phyloP scores from a whole-genome alignment of 1,284 basidiomycete genomes.

The Somion occarium region DNA sequence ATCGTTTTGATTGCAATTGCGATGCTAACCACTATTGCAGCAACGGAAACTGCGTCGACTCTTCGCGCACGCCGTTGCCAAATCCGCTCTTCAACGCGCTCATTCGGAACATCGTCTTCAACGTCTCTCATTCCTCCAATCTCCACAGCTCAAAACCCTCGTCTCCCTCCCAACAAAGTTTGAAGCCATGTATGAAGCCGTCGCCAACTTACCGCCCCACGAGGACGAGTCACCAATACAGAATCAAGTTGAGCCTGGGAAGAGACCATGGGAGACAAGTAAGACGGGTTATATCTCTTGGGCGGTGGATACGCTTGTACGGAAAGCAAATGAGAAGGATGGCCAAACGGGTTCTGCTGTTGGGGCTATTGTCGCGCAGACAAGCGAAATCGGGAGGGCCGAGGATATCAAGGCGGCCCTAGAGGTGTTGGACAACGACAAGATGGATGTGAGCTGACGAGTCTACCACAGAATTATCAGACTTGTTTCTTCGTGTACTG shows the following conservation, averaged over 20 bases:
- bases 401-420: slow-evolving; percentile 25
- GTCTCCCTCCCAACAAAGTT: slow-evolving; percentile 21
- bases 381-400: slow-evolving; percentile 20
- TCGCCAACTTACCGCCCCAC: slow-evolving; percentile 47
- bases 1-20: not conserved
- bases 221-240: slow-evolving; percentile 31
- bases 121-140: slow-evolving; percentile 42
- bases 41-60: slow-evolving; percentile 58
- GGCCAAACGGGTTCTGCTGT: slow-evolving; percentile 21
- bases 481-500: no score
- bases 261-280: slow-evolving; percentile 67
- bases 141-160: slow-evolving; percentile 26
- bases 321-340: slow-evolving; percentile 36
- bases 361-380: slow-evolving; percentile 19
- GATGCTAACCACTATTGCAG: slow-evolving; percentile 30
- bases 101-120: slow-evolving; percentile 40
- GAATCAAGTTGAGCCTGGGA: slow-evolving; percentile 50
- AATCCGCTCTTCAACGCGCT: slow-evolving; percentile 38
- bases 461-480: no score
- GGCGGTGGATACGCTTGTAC: slow-evolving; percentile 54
- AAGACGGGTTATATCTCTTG: slow-evolving; percentile 64
- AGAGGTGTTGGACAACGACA: not conserved
- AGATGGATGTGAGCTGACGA: no score
- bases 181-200: slow-evolving; percentile 36
- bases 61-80: slow-evolving; percentile 41